phyloP scores from a whole-genome alignment of 2,329 filamentous ascomycete genomes.

The Penicillium hordei region DNA sequence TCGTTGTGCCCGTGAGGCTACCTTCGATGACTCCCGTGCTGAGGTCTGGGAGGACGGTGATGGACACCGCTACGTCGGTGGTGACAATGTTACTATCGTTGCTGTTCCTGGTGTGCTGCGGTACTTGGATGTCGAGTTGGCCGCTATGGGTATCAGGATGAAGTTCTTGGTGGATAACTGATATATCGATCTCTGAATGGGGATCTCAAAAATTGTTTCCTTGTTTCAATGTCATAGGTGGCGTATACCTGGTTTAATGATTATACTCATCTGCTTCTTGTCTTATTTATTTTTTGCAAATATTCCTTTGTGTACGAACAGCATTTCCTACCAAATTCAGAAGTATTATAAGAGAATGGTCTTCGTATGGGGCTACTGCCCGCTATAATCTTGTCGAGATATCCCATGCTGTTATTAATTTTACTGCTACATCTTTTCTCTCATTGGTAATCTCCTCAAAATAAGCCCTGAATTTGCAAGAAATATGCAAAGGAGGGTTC shows the following conservation, averaged over 20 bases:
- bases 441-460: background rate
- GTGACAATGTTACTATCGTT: constrained; percentile 85
- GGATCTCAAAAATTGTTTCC: constrained; percentile 17
- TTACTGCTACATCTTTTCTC: background rate
- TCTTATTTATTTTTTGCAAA: constrained; percentile 10
- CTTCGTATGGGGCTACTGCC: background rate
- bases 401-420: constrained; percentile 22
- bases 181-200: constrained; percentile 1
- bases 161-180: constrained; percentile 74
- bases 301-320: constrained; percentile 8
- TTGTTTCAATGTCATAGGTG: constrained; percentile 28
- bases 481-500: background rate
- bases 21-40: constrained; percentile 66
- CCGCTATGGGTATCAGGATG: constrained; percentile 93
- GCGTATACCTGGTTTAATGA: constrained; percentile 22
- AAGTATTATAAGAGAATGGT: background rate
- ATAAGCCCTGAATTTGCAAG: too few species aligned
- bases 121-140: constrained; percentile 91
- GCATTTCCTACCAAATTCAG: constrained; percentile 1
- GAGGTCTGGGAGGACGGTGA: constrained; percentile 85
- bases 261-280: constrained; percentile 16
- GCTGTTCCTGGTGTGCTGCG: constrained; percentile 90
- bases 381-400: constrained; percentile 10
- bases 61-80: constrained; percentile 80
- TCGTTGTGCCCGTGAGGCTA: constrained; percentile 68